Conservation (phyloP, 2,329 filamentous ascomycete species). For the Colletotrichum salicis region DNA sequence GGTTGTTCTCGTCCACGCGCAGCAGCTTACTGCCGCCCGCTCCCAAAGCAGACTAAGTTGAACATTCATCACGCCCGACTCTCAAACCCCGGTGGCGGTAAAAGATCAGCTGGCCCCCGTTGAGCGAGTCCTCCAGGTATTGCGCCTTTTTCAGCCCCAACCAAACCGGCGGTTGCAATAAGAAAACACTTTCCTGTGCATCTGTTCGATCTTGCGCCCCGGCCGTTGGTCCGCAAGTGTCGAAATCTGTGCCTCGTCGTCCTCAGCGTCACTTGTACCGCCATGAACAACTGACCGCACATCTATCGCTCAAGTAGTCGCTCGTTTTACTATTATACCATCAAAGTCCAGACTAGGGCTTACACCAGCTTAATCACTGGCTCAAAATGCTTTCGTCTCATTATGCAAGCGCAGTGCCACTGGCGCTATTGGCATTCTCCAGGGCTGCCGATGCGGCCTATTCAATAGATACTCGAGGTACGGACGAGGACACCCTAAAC, state of each 20-base stretch:
- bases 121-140: neutral
- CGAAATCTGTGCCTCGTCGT: neutral
- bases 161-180: neutral
- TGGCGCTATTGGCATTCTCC: slow-evolving; percentile 18
- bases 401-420: slow-evolving; percentile 4
- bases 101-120: neutral
- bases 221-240: neutral
- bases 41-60: neutral
- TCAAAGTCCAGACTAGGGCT: neutral
- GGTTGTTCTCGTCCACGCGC: neutral
- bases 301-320: neutral
- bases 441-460: slow-evolving; percentile 16
- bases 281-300: neutral
- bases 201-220: neutral
- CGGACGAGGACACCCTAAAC: neutral
- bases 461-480: slow-evolving; percentile 31
- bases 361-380: neutral
- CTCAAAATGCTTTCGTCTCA: slow-evolving; percentile 15
- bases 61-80: neutral
- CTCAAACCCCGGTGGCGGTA: neutral
- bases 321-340: slow-evolving; percentile 1
- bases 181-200: neutral
- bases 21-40: neutral
- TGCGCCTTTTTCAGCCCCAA: neutral
- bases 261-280: neutral